phyloP scores from a whole-genome alignment of 2,329 filamentous ascomycete species.

The Zymoseptoria ardabiliae region DNA sequence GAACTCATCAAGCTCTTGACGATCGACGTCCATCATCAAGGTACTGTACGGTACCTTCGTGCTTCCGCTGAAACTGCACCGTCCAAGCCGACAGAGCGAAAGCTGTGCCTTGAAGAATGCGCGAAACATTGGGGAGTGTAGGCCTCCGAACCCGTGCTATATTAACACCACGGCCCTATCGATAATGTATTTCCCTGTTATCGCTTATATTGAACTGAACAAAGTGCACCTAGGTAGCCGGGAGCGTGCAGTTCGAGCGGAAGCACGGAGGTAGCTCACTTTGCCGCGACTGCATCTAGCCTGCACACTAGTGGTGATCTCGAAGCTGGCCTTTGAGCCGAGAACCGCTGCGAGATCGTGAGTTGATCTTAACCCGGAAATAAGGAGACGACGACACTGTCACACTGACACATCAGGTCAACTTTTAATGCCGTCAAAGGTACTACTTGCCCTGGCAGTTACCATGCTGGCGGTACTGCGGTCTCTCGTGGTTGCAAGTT shows the following conservation, averaged over 20 bases:
- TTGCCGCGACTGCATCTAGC: neutral
- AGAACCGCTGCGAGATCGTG: neutral
- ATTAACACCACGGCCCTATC: no score
- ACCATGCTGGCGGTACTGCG: neutral
- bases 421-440: neutral
- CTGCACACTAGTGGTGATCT: neutral
- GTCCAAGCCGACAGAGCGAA: no score
- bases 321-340: neutral
- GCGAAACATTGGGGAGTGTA: no score
- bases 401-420: neutral
- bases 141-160: no score
- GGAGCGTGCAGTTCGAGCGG: no score
- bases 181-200: no score
- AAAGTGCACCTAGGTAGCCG: no score
- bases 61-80: no score
- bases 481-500: neutral
- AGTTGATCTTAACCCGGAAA: neutral
- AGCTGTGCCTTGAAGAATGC: no score
- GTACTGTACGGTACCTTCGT: no score
- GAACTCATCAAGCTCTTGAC: neutral
- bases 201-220: no score
- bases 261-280: no score
- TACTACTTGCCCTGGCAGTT: neutral
- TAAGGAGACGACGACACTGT: neutral
- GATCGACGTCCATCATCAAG: neutral